Percentiles rank a stretch among this genome's conserved stretches.
Conservation (phyloP, 352 stramenopile species). For the Pythium folliculosum region DNA sequence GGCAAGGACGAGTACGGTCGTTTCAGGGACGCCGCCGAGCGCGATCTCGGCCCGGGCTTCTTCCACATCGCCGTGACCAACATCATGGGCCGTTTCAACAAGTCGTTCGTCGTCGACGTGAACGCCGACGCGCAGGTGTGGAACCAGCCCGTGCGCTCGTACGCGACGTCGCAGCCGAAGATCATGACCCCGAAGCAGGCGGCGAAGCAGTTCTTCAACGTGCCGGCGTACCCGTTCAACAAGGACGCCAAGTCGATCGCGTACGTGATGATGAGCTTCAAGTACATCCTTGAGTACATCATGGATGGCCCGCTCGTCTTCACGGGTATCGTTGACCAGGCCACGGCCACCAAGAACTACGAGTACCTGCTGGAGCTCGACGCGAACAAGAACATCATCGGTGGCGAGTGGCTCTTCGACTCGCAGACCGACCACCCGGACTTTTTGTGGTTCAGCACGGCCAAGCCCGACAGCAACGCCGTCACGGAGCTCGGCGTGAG, state of each 20-base stretch:
- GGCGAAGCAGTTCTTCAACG: slow-evolving; percentile 17
- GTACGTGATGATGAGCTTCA: slow-evolving; percentile 46
- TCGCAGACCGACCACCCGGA: slow-evolving; percentile 63
- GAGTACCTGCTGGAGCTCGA: slow-evolving; percentile 68
- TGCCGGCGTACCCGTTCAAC: slow-evolving; percentile 45
- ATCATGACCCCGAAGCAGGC: slow-evolving; percentile 38
- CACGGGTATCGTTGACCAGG: slow-evolving; percentile 29
- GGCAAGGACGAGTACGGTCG: slow-evolving; percentile 46
- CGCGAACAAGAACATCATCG: slow-evolving; percentile 59
- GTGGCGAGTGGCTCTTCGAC: slow-evolving; percentile 63
- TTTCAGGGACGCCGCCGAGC: slow-evolving; percentile 37
- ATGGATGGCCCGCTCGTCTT: slow-evolving; percentile 42
- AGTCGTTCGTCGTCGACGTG: slow-evolving; percentile 46
- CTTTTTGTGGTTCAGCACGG: slow-evolving; percentile 61
- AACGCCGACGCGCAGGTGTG: slow-evolving; percentile 41
- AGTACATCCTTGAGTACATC: slow-evolving; percentile 46
- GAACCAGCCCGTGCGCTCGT: slow-evolving; percentile 60
- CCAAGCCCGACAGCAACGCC: slow-evolving; percentile 30
- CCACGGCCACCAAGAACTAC: slow-evolving; percentile 45
- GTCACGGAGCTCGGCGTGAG: slow-evolving; percentile 37
- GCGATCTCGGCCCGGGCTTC: slow-evolving; percentile 53
- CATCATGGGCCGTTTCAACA: slow-evolving; percentile 42
- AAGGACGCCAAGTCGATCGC: slow-evolving; percentile 25
- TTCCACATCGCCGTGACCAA: slow-evolving; percentile 34
- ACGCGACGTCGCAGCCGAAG: slow-evolving; percentile 35